phyloP scores from a whole-genome alignment of 345 rosid species.

The Citrus hindsii region DNA sequence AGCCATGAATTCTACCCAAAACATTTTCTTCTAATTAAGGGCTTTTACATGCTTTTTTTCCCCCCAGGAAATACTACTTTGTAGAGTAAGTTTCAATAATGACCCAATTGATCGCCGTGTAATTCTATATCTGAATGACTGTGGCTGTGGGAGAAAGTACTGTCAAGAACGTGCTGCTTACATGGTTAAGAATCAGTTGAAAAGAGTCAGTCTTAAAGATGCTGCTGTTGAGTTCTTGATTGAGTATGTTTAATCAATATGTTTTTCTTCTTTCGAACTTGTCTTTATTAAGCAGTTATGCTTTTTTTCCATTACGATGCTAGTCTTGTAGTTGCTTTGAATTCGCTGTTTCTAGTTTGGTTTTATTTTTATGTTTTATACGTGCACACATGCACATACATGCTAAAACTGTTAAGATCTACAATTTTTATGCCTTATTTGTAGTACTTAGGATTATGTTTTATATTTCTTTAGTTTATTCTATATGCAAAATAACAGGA shows the following conservation, averaged over 20 bases:
- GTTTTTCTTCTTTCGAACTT: background rate
- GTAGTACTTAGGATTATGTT: background rate
- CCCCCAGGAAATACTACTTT: slow-evolving; percentile 82
- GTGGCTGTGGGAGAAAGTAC: slow-evolving; percentile 67
- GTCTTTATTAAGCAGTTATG: background rate
- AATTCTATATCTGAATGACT: slow-evolving; percentile 61
- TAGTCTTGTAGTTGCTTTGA: background rate
- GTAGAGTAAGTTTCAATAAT: slow-evolving; percentile 74
- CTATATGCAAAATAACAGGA: background rate
- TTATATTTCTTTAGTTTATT: background rate
- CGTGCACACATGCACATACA: background rate
- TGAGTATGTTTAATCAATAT: slow-evolving; percentile 50
- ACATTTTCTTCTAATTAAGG: background rate
- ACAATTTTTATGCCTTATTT: background rate
- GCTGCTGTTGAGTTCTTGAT: slow-evolving; percentile 56
- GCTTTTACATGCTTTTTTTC: background rate
- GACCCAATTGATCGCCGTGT: slow-evolving; percentile 66
- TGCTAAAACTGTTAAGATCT: background rate
- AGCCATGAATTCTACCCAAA: background rate
- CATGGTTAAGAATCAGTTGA: slow-evolving; percentile 68
- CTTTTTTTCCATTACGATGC: background rate
- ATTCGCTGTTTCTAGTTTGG: background rate
- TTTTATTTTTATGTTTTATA: background rate
- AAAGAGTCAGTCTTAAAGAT: slow-evolving; percentile 77
- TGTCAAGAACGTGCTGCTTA: slow-evolving; percentile 80